Base-by-base conservation (phyloP, 371 early-diverging fungal genomes). In the Phascolomyces articulosus region DNA sequence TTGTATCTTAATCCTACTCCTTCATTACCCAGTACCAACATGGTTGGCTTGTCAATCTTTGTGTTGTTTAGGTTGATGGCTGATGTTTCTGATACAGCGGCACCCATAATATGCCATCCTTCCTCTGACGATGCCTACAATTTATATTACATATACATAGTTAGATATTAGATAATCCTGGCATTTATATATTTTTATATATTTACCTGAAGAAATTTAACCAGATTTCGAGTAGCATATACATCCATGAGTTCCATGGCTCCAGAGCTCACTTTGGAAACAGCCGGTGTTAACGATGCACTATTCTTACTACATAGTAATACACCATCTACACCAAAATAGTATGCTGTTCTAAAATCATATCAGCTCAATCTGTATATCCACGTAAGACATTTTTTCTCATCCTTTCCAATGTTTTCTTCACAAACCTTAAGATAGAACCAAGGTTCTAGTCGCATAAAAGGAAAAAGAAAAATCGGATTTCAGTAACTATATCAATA, bases 1-100 rank as follows among this genome's bases (percentile, higher is more conserved):
- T 77, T 72, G 11, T 71, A 72, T 2, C 87, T 68, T 31, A 90
- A 53, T 1, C 90, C 90, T 8, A 55, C 60, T 1, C 88, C 90
- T 73, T 90, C 90, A 59, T 82, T 87, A 1, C 90, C 90, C n/a
- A 90, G 63, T 0, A 90, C 90, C 11, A 90, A 68, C 24, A 90
- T 72, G 9, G 67, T 60, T 2, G 82, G 82, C 20, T 64, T 55
- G 23, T 73, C 55, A 18, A 34, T 16, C 34, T 62, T 27, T 31
- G 26, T 21, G 18, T 28, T 51, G 16, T 61, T 29, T 20, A 41
- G 16, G 55, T 10, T 11, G n/a, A 40, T 13, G 0, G 38, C 59
- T 16, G 59, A 27, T 67, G 58, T 18, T 59, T 62, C 75, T 18
- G 64, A 63, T 15, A 59, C 74, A 34, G 73, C 82, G 7, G 87